Conservation (phyloP, 2,329 filamentous ascomycete species). For the Emergomyces orientalis region DNA sequence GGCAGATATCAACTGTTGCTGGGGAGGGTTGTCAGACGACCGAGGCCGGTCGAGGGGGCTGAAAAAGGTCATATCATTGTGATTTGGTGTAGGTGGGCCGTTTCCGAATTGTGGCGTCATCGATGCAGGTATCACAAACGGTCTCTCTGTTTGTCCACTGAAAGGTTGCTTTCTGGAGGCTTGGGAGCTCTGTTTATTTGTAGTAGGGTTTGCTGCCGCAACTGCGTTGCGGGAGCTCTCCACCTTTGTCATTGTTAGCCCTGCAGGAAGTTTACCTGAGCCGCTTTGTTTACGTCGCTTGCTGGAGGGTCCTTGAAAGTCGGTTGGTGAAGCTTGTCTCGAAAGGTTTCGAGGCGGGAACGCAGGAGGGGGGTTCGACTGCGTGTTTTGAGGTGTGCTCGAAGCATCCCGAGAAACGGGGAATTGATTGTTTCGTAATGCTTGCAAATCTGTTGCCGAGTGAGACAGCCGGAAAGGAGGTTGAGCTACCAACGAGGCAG, state of each 20-base stretch:
- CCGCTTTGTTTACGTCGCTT: constrained; percentile 78
- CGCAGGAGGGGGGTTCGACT: constrained; percentile 35
- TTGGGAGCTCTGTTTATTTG: background rate
- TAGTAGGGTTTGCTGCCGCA: background rate
- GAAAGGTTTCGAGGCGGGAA: constrained; percentile 57
- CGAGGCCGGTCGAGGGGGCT: constrained; percentile 49
- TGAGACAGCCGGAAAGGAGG: constrained; percentile 48
- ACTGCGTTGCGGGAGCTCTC: constrained; percentile 44
- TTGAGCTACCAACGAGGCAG: constrained; percentile 27
- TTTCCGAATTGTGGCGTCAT: constrained; percentile 44
- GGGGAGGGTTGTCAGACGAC: constrained; percentile 56
- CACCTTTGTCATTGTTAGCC: constrained; percentile 71
- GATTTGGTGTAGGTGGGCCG: constrained; percentile 58
- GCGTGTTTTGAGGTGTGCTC: constrained; percentile 26
- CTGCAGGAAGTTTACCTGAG: constrained; percentile 59
- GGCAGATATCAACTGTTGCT: constrained; percentile 59
- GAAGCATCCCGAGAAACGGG: constrained; percentile 33
- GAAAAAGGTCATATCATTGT: constrained; percentile 52
- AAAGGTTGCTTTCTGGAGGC: constrained; percentile 18
- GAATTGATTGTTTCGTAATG: constrained; percentile 45
- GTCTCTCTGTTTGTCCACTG: constrained; percentile 34
- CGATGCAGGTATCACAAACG: constrained; percentile 38
- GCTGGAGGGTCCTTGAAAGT: constrained; percentile 52
- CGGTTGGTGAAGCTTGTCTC: constrained; percentile 62
- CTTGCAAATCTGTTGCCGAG: constrained; percentile 55